Conservation (phyloP, 2,329 filamentous ascomycete genomes). For the Pseudopithomyces maydicus region DNA sequence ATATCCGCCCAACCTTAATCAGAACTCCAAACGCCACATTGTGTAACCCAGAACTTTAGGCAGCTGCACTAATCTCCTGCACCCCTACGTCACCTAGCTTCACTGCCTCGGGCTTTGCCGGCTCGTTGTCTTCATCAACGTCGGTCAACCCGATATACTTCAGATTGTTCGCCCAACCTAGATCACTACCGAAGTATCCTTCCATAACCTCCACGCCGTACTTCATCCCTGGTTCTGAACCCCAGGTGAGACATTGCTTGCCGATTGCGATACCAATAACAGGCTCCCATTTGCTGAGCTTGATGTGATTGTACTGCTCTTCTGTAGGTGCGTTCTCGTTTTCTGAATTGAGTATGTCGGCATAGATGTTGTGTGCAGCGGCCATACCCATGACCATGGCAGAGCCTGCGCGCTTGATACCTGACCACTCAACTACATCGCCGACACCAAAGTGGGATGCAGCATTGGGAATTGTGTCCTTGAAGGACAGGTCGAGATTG, state of each 20-base stretch:
- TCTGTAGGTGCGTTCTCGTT: conserved; percentile 14
- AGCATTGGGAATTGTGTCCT: conserved; percentile 60
- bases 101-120: conserved; percentile 22
- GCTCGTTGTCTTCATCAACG: conserved; percentile 27
- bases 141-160: conserved; percentile 41
- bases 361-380: conserved; percentile 63
- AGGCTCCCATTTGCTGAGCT: conserved; percentile 46
- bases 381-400: conserved; percentile 76
- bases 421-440: conserved; percentile 72
- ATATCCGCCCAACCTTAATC: not conserved
- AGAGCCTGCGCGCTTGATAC: conserved; percentile 78
- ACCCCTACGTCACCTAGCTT: conserved; percentile 36
- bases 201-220: conserved; percentile 67
- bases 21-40: not conserved
- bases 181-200: conserved; percentile 69
- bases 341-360: conserved; percentile 43
- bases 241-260: conserved; percentile 69
- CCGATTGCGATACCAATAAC: conserved; percentile 75
- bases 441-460: conserved; percentile 70
- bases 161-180: conserved; percentile 55
- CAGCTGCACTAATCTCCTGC: conserved; percentile 32
- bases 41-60: conserved; percentile 4
- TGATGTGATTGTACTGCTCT: conserved; percentile 23
- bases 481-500: conserved; percentile 59
- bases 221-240: conserved; percentile 60